phyloP scores from a whole-genome alignment of 139 green algal genomes.

The Penium margaritaceum region DNA sequence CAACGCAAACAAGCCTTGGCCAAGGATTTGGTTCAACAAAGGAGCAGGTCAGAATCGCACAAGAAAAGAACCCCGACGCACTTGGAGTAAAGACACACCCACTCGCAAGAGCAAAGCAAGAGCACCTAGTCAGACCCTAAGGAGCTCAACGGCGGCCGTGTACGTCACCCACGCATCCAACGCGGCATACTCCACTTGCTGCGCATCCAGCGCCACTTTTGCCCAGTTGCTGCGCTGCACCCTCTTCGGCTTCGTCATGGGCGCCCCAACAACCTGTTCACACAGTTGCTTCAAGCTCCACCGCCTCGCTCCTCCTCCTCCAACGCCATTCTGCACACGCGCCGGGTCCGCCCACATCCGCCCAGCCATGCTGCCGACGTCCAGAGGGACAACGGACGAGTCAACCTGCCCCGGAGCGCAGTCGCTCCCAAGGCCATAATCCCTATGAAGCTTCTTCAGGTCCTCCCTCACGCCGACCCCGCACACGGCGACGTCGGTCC shows the following conservation, averaged over 20 bases:
- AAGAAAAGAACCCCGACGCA: too few species aligned
- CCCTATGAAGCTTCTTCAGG: neutral
- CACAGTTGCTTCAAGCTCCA: neutral
- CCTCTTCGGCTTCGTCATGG: neutral
- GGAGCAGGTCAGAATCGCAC: too few species aligned
- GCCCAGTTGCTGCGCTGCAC: neutral
- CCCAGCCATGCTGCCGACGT: neutral
- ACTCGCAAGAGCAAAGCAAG: too few species aligned
- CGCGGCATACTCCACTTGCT: slow-evolving; percentile 5
- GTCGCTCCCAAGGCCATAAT: neutral
- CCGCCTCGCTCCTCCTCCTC: too few species aligned
- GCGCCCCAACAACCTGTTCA: neutral
- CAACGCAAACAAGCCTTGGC: too few species aligned
- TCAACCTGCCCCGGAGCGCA: neutral
- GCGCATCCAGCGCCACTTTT: neutral
- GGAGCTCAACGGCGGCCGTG: too few species aligned
- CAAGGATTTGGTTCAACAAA: too few species aligned
- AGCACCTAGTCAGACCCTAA: too few species aligned
- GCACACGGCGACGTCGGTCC: too few species aligned
- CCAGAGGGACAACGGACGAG: neutral
- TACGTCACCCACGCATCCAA: neutral
- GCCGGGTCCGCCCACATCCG: neutral
- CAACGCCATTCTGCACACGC: neutral
- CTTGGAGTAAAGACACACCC: too few species aligned
- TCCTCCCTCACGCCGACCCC: too few species aligned